Evolutionary conservation across 805 yeast species (phyloP), one percentile per base, ranked within the genome.

Genomic region (Candida loeiensis): DNA sequence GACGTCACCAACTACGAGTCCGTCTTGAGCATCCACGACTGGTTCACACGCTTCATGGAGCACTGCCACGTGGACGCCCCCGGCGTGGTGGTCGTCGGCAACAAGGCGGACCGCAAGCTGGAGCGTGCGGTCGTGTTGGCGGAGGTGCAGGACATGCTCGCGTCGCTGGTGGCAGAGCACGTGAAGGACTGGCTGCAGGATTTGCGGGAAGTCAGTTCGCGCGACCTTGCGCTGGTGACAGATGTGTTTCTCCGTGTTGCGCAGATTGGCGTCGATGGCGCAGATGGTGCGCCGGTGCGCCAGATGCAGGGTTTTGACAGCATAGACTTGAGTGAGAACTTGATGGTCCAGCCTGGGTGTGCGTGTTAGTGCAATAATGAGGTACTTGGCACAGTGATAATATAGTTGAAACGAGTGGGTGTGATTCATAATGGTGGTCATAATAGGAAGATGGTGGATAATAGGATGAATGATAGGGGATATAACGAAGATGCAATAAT

Each of bases 1-100:
- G 83, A 77, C 54, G 59, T 74, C 26, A 71, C 80, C 39, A 71
- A 69, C 48, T 72, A 76, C 41, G 77, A 73, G 50, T 64, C 71
- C 15, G 73, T 76, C 39, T 60, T 74, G 35, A 66, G 73, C 51
- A 50, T 76, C 22, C 61, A 63, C 24, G 63, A 55, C 44, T 68
- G 82, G 82, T 63, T 75, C 38, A 44, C 58, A n/a, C 62, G 73
- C 24, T 76, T 77, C 48, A 48, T 72, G 41, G 64, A 66, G 31
- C 71, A 73, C 50, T 71, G 78, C 54, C 72, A 69, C 45, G 76
- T 67, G 14, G 56, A 66, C 3, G 51, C 51, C 17, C 80, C 81
- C 0, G 71, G 73, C 1, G 67, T 77, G 8, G 44, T 77, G 20
- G 56, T 77, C 1, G 79, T 77, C 36, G 82, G 80, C 2, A 77